Percentiles rank a stretch among this genome's conserved stretches.
Evolutionary conservation across 495 filamentous ascomycete species (phyloP).

Genomic region (Penicillium paxilli): DNA sequence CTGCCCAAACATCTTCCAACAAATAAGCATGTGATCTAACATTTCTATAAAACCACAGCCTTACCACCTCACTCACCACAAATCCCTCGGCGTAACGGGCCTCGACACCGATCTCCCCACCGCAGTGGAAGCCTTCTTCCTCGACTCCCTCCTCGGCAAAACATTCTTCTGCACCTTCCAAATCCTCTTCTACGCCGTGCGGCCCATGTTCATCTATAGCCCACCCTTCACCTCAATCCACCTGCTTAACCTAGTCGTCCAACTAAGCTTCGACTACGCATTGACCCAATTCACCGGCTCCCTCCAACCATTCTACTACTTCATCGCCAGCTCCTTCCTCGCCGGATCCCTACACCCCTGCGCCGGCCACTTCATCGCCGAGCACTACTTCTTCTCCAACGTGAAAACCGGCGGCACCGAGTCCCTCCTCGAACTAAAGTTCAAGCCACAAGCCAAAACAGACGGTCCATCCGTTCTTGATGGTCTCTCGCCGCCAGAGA

Average conservation of each 20-base stretch:
- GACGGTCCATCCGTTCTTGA: constrained; percentile 40
- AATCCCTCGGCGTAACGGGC: constrained; percentile 94
- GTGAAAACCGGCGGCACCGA: constrained; percentile 57
- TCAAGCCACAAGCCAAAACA: constrained; percentile 19
- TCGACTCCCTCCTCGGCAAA: constrained; percentile 95
- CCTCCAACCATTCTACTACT: constrained; percentile 66
- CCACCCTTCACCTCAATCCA: constrained; percentile 87
- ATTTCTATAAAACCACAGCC: constrained; percentile 54
- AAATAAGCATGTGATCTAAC: constrained; percentile 1
- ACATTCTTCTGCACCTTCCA: constrained; percentile 99
- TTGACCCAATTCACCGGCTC: constrained; percentile 58
- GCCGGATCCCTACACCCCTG: constrained; percentile 93
- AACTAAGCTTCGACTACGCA: constrained; percentile 75
- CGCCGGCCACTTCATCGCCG: constrained; percentile 97
- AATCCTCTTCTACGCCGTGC: constrained; percentile 98
- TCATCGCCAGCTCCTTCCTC: constrained; percentile 85
- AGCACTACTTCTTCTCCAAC: constrained; percentile 96
- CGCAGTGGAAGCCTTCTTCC: constrained; percentile 84
- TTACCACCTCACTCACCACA: constrained; percentile 99
- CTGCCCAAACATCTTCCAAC: background rate
- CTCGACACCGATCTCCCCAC: constrained; percentile 97
- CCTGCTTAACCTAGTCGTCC: constrained; percentile 71
- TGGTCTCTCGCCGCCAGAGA: constrained; percentile 75
- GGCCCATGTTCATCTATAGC: constrained; percentile 91
- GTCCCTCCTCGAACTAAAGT: constrained; percentile 45